phyloP scores from a whole-genome alignment of 2,329 filamentous ascomycete genomes.

The Hawksworthiomyces lignivorus region DNA sequence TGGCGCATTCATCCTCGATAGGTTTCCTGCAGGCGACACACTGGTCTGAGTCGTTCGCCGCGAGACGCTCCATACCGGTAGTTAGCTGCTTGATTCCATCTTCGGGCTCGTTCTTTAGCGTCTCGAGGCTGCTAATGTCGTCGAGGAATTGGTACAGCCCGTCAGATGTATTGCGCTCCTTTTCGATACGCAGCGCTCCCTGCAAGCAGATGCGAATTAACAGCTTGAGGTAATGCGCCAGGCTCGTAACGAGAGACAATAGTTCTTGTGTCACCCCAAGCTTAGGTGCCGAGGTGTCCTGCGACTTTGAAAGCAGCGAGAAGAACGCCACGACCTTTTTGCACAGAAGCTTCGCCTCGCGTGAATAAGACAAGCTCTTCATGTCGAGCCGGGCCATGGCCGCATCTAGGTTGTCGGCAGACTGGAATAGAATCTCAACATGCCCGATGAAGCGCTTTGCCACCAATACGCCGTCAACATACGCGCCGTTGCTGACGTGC shows the following conservation, averaged over 20 bases:
- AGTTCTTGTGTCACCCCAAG: slow-evolving; percentile 95
- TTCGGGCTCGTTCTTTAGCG: slow-evolving; percentile 52
- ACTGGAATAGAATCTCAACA: slow-evolving; percentile 84
- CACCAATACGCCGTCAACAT: slow-evolving; percentile 88
- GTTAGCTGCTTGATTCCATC: slow-evolving; percentile 56
- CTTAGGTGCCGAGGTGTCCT: slow-evolving; percentile 82
- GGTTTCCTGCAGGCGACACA: slow-evolving; percentile 75
- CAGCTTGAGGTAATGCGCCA: slow-evolving; percentile 95
- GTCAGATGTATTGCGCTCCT: slow-evolving; percentile 65
- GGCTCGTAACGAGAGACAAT: slow-evolving; percentile 90
- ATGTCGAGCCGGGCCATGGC: slow-evolving; percentile 61
- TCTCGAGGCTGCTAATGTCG: slow-evolving; percentile 76
- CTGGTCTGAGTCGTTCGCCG: slow-evolving; percentile 73
- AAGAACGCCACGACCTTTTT: slow-evolving; percentile 99
- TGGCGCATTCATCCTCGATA: slow-evolving; percentile 89
- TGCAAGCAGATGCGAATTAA: slow-evolving; percentile 95
- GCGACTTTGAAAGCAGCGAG: slow-evolving; percentile 85
- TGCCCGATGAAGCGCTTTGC: slow-evolving; percentile 96
- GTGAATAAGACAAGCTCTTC: slow-evolving; percentile 82
- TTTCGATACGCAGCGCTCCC: slow-evolving; percentile 82
- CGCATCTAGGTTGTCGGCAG: slow-evolving; percentile 75
- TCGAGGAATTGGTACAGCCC: slow-evolving; percentile 78
- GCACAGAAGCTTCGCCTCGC: slow-evolving; percentile 97
- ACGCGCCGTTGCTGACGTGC: slow-evolving; percentile 95
- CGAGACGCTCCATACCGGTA: slow-evolving; percentile 56